These are phyloP conservation scores for Saccharomycopsis lassenensis DNA, from an alignment of 805 yeast genomes.

Conservation along the genomic window DNA sequence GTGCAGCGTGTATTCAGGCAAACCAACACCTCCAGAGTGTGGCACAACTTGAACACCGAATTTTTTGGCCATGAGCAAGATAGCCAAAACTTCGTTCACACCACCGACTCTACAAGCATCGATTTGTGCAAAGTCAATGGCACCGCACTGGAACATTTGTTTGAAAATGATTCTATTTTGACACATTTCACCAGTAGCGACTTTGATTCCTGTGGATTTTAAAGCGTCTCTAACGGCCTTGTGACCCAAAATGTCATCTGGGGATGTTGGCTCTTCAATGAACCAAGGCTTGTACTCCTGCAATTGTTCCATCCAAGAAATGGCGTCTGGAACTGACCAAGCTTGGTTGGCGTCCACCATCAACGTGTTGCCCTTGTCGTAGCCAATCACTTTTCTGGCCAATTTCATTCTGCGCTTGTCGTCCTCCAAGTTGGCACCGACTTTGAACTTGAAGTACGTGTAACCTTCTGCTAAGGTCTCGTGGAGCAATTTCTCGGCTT, in stretches of 20 bases:
- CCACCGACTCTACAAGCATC: conserved; percentile 28
- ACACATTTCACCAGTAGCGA: conserved; percentile 28
- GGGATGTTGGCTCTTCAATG: conserved; percentile 28
- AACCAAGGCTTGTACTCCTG: conserved; percentile 26
- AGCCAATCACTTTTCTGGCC: conserved; percentile 32
- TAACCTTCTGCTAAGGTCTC: conserved; percentile 30
- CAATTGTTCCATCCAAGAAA: conserved; percentile 24
- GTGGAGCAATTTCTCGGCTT: conserved; percentile 26
- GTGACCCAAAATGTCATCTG: conserved; percentile 27
- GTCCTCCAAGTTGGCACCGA: conserved; percentile 29
- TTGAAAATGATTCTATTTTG: conserved; percentile 27
- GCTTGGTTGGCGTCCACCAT: conserved; percentile 29
- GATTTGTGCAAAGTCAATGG: conserved; percentile 25
- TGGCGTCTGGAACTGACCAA: conserved; percentile 28
- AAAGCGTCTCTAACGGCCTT: conserved; percentile 24
- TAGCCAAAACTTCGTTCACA: conserved; percentile 26
- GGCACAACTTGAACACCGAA: conserved; percentile 26
- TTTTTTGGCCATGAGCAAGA: conserved; percentile 26
- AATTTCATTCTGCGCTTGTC: conserved; percentile 27
- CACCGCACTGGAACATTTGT: conserved; percentile 23
- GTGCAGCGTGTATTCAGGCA: conserved; percentile 28
- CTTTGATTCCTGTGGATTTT: conserved; percentile 24
- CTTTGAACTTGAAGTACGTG: conserved; percentile 31
- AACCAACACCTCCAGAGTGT: conserved; percentile 28
- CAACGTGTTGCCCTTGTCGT: conserved; percentile 23